These are phyloP conservation scores for Termitomyces sp. DNA, from an alignment of 768 basidiomycete species.

Conservation along the genomic window DNA sequence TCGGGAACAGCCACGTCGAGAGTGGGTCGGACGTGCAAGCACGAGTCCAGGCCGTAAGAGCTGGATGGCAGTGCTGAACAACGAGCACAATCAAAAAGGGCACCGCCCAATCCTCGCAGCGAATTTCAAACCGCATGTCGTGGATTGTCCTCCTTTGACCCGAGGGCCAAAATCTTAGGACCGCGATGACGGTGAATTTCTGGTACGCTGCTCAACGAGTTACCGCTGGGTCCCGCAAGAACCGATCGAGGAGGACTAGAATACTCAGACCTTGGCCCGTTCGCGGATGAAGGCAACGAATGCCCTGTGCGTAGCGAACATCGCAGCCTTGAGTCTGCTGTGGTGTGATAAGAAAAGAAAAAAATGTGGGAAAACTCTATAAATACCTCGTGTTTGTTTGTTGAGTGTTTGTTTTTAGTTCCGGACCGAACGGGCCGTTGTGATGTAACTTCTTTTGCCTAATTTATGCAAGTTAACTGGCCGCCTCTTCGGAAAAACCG, in stretches of 20 bases:
- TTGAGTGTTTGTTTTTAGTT: background rate
- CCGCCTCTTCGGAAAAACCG: constrained; percentile 11
- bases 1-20: background rate
- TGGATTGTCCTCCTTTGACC: constrained; percentile 7
- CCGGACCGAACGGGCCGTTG: background rate
- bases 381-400: background rate
- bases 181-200: constrained; percentile 18
- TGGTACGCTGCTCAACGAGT: constrained; percentile 24
- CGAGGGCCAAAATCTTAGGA: constrained; percentile 14
- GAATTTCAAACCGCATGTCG: constrained; percentile 15
- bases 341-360: background rate
- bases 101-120: constrained; percentile 25
- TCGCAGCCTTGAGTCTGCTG: constrained; percentile 37
- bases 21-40: constrained; percentile 9
- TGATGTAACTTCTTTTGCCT: background rate
- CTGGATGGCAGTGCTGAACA: constrained; percentile 1
- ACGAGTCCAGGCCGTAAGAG: constrained; percentile 13
- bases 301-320: constrained; percentile 48
- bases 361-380: background rate
- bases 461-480: background rate
- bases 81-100: background rate
- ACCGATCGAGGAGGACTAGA: constrained; percentile 21
- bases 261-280: constrained; percentile 36
- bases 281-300: constrained; percentile 21
- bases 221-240: constrained; percentile 23